Conservation (phyloP, 2,329 filamentous ascomycete species). For the Metarhizium album region DNA sequence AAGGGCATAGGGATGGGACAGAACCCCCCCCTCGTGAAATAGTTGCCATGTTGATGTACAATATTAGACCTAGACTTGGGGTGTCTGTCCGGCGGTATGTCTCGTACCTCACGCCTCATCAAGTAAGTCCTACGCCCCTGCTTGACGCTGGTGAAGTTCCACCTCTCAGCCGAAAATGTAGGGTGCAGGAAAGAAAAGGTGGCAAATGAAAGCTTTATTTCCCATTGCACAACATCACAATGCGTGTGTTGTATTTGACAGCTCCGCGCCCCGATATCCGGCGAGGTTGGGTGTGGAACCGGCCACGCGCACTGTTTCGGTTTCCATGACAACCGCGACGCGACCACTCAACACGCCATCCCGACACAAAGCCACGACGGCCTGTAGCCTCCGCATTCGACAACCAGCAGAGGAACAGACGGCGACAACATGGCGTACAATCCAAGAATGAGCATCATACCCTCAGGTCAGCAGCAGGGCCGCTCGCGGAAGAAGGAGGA, state of each 20-base stretch:
- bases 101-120: too few species aligned
- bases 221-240: too few species aligned
- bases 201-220: too few species aligned
- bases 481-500: slow-evolving; percentile 49
- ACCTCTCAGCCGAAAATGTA: too few species aligned
- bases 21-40: background rate
- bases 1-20: background rate
- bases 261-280: too few species aligned
- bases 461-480: slow-evolving; percentile 36
- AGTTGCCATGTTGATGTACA: background rate
- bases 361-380: too few species aligned
- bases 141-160: too few species aligned
- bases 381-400: background rate
- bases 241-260: too few species aligned
- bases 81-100: too few species aligned
- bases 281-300: too few species aligned
- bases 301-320: background rate
- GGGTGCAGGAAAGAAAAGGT: too few species aligned
- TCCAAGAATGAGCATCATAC: slow-evolving; percentile 49
- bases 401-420: background rate
- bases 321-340: slow-evolving; percentile 9
- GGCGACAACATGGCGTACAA: slow-evolving; percentile 46
- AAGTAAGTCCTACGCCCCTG: too few species aligned
- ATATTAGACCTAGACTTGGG: background rate
- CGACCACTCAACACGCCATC: background rate